Conservation (phyloP, 2,329 filamentous ascomycete genomes). For the Fusarium penzigii region DNA sequence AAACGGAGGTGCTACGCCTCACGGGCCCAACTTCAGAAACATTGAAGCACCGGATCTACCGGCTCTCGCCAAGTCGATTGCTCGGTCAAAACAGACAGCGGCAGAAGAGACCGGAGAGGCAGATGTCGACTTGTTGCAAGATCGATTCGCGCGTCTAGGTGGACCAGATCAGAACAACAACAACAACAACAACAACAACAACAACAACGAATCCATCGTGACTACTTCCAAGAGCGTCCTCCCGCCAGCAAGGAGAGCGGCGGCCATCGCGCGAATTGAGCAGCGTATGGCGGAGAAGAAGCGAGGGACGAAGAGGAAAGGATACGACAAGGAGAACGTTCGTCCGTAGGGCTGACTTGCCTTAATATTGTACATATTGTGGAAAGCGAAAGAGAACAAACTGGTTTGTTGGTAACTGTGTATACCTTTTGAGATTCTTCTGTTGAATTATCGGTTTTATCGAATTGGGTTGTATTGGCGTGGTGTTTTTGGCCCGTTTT, state of each 20-base stretch:
- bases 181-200: conserved; percentile 33
- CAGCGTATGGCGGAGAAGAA: conserved; percentile 54
- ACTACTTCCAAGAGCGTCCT: conserved; percentile 46
- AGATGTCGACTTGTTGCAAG: conserved; percentile 47
- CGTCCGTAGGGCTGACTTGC: conserved; percentile 31
- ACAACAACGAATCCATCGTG: conserved; percentile 34
- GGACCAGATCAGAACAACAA: conserved; percentile 36
- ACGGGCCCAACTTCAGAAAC: conserved; percentile 23
- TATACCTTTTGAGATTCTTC: too few species aligned
- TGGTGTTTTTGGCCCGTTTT: conserved; percentile 23
- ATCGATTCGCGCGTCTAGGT: conserved; percentile 48
- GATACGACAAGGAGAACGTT: conserved; percentile 54
- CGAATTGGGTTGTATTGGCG: conserved; percentile 13
- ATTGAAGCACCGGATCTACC: conserved; percentile 31
- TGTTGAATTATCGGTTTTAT: too few species aligned
- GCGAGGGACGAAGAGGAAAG: conserved; percentile 34
- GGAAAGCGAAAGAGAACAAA: conserved; percentile 13
- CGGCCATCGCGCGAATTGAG: conserved; percentile 56
- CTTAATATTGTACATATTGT: conserved; percentile 3
- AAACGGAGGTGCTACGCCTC: conserved; percentile 27
- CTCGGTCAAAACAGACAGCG: conserved; percentile 13
- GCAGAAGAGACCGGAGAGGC: conserved; percentile 30
- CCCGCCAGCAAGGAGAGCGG: conserved; percentile 53
- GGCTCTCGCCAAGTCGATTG: conserved; percentile 25
- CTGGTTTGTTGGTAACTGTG: conserved; percentile 14